Evolutionary conservation across 2,329 filamentous ascomycete species (phyloP), one percentile per base, ranked within the genome.

Genomic region (Colletotrichum sansevieriae): DNA sequence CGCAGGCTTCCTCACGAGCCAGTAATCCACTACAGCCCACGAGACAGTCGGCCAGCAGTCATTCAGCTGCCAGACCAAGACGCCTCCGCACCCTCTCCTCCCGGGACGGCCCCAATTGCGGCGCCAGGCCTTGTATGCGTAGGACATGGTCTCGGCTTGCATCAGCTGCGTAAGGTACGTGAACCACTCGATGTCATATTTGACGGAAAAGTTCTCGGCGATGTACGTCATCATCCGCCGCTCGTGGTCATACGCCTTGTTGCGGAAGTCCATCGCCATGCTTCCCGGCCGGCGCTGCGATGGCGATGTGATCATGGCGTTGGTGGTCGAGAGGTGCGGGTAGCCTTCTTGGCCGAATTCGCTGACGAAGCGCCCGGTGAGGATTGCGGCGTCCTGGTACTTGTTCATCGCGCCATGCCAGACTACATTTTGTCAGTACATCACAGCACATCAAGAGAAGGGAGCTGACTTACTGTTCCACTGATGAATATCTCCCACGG

Each of bases 321-420:
- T 85, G 70, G 93, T 90, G 0, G 93, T 95, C 58, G 89, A 84
- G 71, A 93, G 84, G 75, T 92, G 88, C 0, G 93, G 93, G 75
- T 94, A 93, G 0, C 90, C 90, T 76, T 94, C 88, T 91, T 95
- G 94, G 66, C 92, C 92, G 72, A 95, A 95, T 74, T 95, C 92
- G 72, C 90, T 92, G 71, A 94, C 90, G 81, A 95, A 95, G 2
- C 92, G 88, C 13, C 92, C 92, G 15, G 88, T 87, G 3, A 95
- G 84, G 20, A 85, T 87, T 71, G 90, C 87, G 59, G 90, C 92
- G 70, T 92, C 90, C 75, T 95, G 92, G 74, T 95, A 95, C 68
- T 92, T 91, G 73, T 92, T 89, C 78, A 94, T 91, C 3, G 85
- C 90, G 43, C 91, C 90, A 75, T 95, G 92, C 92, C 92, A 95